These are phyloP conservation scores for Chlorella variabilis DNA, from an alignment of 163 green algal species.

Conservation along the genomic window DNA sequence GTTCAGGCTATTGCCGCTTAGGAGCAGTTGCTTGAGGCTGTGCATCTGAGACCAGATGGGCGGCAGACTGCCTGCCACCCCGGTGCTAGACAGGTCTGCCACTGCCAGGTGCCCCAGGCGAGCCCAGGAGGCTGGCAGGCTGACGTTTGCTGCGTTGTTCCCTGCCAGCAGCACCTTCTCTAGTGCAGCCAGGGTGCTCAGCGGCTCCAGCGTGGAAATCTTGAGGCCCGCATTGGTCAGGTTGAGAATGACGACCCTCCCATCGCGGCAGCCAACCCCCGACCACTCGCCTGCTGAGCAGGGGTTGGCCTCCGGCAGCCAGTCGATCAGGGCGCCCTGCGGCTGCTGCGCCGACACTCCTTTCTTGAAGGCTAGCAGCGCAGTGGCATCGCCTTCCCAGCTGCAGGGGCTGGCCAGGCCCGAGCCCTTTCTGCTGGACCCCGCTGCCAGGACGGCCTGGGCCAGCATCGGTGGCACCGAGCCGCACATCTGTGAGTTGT, in stretches of 20 bases:
- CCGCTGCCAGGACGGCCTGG: background rate
- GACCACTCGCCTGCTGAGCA: conserved; percentile 10
- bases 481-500: conserved; percentile 29
- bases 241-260: background rate
- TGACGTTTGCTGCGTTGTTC: conserved; percentile 31
- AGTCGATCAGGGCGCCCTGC: background rate
- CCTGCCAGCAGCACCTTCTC: conserved; percentile 39
- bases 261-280: conserved; percentile 10
- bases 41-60: background rate
- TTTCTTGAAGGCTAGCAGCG: conserved; percentile 21
- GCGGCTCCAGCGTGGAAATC: background rate
- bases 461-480: background rate
- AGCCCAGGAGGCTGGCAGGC: conserved; percentile 15
- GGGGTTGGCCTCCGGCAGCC: conserved; percentile 28
- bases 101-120: background rate
- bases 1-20: conserved; percentile 40
- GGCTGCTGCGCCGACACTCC: background rate
- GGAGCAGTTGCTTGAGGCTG: conserved; percentile 35
- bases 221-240: conserved; percentile 11
- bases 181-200: conserved; percentile 30
- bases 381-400: conserved; percentile 6
- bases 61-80: conserved; percentile 1
- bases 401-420: background rate
- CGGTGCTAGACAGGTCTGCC: background rate
- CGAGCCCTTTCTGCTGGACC: background rate